Evolutionary conservation across 495 filamentous ascomycete genomes (phyloP), one percentile per base, ranked within the genome.

Genomic region (Trypethelium eluteriae): DNA sequence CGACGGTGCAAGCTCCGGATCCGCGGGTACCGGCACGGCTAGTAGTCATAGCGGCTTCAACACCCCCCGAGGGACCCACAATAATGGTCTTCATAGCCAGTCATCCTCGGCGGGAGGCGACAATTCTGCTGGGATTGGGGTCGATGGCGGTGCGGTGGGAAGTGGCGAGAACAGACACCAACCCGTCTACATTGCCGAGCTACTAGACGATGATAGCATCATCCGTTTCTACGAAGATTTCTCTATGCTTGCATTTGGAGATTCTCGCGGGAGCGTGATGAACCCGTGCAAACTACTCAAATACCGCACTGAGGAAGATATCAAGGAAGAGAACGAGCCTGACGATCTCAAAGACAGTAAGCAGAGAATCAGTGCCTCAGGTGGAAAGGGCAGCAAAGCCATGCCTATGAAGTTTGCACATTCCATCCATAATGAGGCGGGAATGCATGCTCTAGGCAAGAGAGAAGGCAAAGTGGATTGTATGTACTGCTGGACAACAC

Each of bases 171-270:
- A 10, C 14, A 38, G 82, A 12, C 83, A 82, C 2, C 88, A 90
- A 64, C 89, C 92, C 0, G 91, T 96, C 0, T 96, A 94, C 71
- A 79, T 97, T 61, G 91, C 92, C 2, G 95, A 98, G 72, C 80
- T 98, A 34, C 82, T 98, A 64, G 94, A 98, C 72, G 92, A 97
- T 68, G 90, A 96, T 66, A 92, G 89, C 70, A 92, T 94, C 6
- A 86, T 96, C 32, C 86, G 93, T 72, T 98, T 96, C 78, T 96
- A 96, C 78, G 93, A 98, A 67, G 93, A 98, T 74, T 98, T 96
- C 78, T 88, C 93, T 7, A 85, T 89, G 64, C 78, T 96, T 4
- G 93, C 94, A 3, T 98, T 96, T 76, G 90, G 87, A 9, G 91
- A 97, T 72, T 91, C 90, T 34, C 82, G 90, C 9, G 91, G 92